Percentiles rank a stretch among this genome's conserved stretches.
These are phyloP conservation scores for Curvularia sp. DNA, from an alignment of 2,329 filamentous ascomycete species.

Conservation along the genomic window DNA sequence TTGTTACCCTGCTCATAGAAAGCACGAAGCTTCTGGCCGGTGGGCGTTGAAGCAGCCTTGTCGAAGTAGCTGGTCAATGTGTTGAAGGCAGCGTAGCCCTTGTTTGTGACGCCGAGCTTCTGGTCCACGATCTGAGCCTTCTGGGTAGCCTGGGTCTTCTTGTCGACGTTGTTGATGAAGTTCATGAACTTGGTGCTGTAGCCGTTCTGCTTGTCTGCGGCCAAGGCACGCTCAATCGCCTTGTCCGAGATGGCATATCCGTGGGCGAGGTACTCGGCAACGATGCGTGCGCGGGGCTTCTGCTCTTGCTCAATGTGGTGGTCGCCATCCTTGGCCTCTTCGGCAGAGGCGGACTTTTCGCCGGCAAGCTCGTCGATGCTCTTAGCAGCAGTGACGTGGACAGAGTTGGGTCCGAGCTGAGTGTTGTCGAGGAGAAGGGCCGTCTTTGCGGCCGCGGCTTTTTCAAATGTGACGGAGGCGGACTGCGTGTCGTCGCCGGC, in stretches of 20 bases:
- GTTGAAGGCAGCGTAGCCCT: slow-evolving; percentile 70
- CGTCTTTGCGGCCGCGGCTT: slow-evolving; percentile 95
- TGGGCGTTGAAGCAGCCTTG: slow-evolving; percentile 85
- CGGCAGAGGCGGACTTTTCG: slow-evolving; percentile 63
- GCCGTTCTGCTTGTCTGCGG: slow-evolving; percentile 88
- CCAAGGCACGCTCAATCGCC: slow-evolving; percentile 82
- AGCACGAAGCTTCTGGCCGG: slow-evolving; percentile 82
- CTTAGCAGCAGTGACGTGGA: slow-evolving; percentile 78
- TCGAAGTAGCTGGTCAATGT: slow-evolving; percentile 91
- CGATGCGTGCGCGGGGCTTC: slow-evolving; percentile 91
- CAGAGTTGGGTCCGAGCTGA: slow-evolving; percentile 77
- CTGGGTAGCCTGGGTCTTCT: slow-evolving; percentile 86
- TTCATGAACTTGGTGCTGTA: slow-evolving; percentile 80
- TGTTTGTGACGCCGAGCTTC: slow-evolving; percentile 80
- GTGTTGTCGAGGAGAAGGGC: slow-evolving; percentile 97
- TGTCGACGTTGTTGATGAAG: slow-evolving; percentile 78
- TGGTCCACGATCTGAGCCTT: slow-evolving; percentile 83
- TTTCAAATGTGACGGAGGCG: slow-evolving; percentile 95
- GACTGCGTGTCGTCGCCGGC: slow-evolving; percentile 71
- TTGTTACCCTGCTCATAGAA: slow-evolving; percentile 88
- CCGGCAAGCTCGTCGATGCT: slow-evolving; percentile 69
- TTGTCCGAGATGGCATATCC: slow-evolving; percentile 83
- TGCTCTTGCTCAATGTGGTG: slow-evolving; percentile 90
- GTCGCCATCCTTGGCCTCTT: slow-evolving; percentile 59
- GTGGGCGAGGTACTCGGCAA: slow-evolving; percentile 95